A percentile compares a stretch with the other conserved stretches of the same genome.
phyloP scores from a whole-genome alignment of 2,329 filamentous ascomycete genomes.

The Phyllosticta citriasiana region DNA sequence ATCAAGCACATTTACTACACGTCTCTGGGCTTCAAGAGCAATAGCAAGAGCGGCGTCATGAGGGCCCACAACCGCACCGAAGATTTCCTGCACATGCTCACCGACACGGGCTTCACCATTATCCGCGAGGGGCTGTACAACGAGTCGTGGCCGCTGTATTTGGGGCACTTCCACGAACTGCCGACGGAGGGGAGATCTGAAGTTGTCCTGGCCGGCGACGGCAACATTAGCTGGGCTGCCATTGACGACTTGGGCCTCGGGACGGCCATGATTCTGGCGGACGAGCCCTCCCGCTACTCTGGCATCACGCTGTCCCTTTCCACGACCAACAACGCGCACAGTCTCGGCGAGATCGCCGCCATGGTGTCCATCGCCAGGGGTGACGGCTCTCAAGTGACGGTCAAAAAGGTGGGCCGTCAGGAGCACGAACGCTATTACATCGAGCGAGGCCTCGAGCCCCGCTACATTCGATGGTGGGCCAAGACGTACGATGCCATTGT shows the following conservation, averaged over 20 bases:
- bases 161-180: slow-evolving; percentile 32
- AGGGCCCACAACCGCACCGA: slow-evolving; percentile 38
- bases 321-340: slow-evolving; percentile 18
- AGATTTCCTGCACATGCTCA: slow-evolving; percentile 24
- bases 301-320: slow-evolving; percentile 32
- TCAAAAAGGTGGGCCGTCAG: slow-evolving; percentile 26
- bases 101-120: slow-evolving; percentile 24
- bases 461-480: slow-evolving; percentile 37
- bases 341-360: slow-evolving; percentile 20
- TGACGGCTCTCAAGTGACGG: slow-evolving; percentile 21
- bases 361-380: slow-evolving; percentile 20
- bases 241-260: slow-evolving; percentile 35
- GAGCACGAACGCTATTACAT: slow-evolving; percentile 35
- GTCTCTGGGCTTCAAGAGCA: slow-evolving; percentile 32
- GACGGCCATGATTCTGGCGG: slow-evolving; percentile 30
- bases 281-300: slow-evolving; percentile 18
- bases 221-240: slow-evolving; percentile 33
- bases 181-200: slow-evolving; percentile 27
- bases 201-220: slow-evolving; percentile 33
- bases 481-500: slow-evolving; percentile 35
- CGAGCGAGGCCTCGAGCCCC: slow-evolving; percentile 24
- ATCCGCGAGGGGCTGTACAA: slow-evolving; percentile 37
- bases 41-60: slow-evolving; percentile 35
- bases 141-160: slow-evolving; percentile 39
- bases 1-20: slow-evolving; percentile 39